Evolutionary conservation across 768 basidiomycete genomes (phyloP).

Genomic region (Pisolithus tinctorius): DNA sequence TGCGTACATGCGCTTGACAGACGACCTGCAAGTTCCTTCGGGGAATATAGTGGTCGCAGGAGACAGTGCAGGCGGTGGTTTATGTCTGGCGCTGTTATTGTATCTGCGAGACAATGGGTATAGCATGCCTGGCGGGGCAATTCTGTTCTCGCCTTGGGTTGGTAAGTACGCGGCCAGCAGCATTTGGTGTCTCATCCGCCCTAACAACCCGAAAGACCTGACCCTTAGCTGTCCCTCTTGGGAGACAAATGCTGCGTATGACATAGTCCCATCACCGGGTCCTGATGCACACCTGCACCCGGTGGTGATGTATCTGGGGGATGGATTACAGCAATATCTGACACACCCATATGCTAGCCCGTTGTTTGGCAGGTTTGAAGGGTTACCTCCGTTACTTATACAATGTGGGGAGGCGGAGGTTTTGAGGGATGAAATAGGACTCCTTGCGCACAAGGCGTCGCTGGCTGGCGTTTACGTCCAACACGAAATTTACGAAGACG

Average conservation of each 20-base stretch:
- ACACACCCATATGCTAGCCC: slow-evolving; percentile 97
- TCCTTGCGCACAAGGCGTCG: slow-evolving; percentile 90
- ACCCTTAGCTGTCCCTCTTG: slow-evolving; percentile 99
- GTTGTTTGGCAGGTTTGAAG: slow-evolving; percentile 82
- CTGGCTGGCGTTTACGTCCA: slow-evolving; percentile 78
- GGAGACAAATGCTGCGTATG: slow-evolving; percentile 87
- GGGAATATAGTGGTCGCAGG: slow-evolving; percentile 87
- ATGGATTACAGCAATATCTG: slow-evolving; percentile 68
- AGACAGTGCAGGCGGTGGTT: slow-evolving; percentile 91
- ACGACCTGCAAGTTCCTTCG: slow-evolving; percentile 85
- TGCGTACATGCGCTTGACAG: slow-evolving; percentile 79
- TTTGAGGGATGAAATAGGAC: slow-evolving; percentile 85
- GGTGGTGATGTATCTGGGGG: slow-evolving; percentile 89
- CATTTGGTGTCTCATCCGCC: slow-evolving; percentile 1
- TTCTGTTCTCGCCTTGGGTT: slow-evolving; percentile 94
- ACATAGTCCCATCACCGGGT: slow-evolving; percentile 70
- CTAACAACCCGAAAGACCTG: slow-evolving; percentile 47
- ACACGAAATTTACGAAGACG: slow-evolving; percentile 89
- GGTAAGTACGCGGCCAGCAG: slow-evolving; percentile 44
- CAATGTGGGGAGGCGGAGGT: slow-evolving; percentile 94
- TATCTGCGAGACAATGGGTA: slow-evolving; percentile 93
- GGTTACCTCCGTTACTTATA: slow-evolving; percentile 84
- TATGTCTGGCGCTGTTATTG: slow-evolving; percentile 80
- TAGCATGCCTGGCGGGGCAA: slow-evolving; percentile 75
- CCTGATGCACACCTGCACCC: slow-evolving; percentile 86